These are phyloP conservation scores for Tulasnella sp. DNA, from an alignment of 768 basidiomycete species.

Conservation along the genomic window DNA sequence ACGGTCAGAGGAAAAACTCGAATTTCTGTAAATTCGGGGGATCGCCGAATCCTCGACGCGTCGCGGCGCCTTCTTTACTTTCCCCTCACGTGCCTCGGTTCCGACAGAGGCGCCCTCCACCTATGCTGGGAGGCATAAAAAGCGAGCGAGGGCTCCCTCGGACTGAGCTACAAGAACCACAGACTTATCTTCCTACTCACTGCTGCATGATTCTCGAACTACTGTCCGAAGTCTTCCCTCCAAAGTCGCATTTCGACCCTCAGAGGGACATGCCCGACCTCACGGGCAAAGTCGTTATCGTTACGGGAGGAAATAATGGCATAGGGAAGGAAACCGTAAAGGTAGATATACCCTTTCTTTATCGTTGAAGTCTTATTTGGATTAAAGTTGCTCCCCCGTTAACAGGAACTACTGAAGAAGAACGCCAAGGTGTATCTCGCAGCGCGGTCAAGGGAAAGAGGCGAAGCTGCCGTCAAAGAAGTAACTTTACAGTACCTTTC, in stretches of 20 bases:
- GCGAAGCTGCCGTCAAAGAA: conserved; percentile 22
- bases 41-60: neutral
- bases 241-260: neutral
- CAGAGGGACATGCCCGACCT: conserved; percentile 22
- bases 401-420: conserved; percentile 25
- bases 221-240: neutral
- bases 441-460: conserved; percentile 13
- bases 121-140: neutral
- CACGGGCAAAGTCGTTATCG: conserved; percentile 29
- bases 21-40: neutral
- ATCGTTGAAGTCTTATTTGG: neutral
- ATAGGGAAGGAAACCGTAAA: conserved; percentile 20
- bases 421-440: conserved; percentile 33
- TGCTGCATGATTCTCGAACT: neutral
- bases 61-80: neutral
- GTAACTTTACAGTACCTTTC: neutral
- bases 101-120: neutral
- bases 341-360: neutral
- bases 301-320: conserved; percentile 26
- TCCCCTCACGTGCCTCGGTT: conserved; percentile 11
- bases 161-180: neutral
- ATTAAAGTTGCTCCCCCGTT: neutral
- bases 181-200: neutral
- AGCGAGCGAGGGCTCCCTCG: neutral
- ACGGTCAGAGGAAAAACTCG: no score